phyloP scores from a whole-genome alignment of 2,329 filamentous ascomycete genomes.

The Colletotrichum sp. region DNA sequence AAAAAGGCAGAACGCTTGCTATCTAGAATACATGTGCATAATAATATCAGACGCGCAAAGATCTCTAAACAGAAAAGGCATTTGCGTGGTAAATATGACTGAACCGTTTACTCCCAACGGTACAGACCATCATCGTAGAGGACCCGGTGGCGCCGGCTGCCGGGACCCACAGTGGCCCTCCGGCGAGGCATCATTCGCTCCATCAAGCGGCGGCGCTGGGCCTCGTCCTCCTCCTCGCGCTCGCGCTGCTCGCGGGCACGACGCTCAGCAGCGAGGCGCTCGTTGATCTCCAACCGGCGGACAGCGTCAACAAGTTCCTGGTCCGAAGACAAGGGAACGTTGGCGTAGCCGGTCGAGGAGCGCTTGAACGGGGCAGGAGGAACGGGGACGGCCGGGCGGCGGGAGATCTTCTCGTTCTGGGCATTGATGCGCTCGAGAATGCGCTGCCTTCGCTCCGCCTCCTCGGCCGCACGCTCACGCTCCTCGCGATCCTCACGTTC shows the following conservation, averaged over 20 bases:
- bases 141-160: slow-evolving; percentile 38
- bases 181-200: slow-evolving; percentile 46
- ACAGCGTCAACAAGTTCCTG: slow-evolving; percentile 39
- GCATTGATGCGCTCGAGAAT: slow-evolving; percentile 40
- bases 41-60: background rate
- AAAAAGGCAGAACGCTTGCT: slow-evolving; percentile 7
- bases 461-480: slow-evolving; percentile 27
- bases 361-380: slow-evolving; percentile 1
- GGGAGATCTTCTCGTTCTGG: slow-evolving; percentile 48
- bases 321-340: background rate
- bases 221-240: slow-evolving; percentile 40
- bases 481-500: slow-evolving; percentile 31
- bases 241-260: slow-evolving; percentile 36
- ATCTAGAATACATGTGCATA: background rate
- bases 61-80: background rate
- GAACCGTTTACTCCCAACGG: slow-evolving; percentile 40
- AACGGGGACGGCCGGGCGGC: slow-evolving; percentile 36
- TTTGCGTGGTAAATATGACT: background rate
- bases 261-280: slow-evolving; percentile 22
- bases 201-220: slow-evolving; percentile 40
- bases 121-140: slow-evolving; percentile 44
- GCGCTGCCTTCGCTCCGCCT: slow-evolving; percentile 28
- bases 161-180: slow-evolving; percentile 39
- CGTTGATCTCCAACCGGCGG: slow-evolving; percentile 35
- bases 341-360: slow-evolving; percentile 12